Percentiles rank a stretch among this genome's conserved stretches.
Conservation (phyloP, 345 rosid species). For the Kandelia obovata region DNA sequence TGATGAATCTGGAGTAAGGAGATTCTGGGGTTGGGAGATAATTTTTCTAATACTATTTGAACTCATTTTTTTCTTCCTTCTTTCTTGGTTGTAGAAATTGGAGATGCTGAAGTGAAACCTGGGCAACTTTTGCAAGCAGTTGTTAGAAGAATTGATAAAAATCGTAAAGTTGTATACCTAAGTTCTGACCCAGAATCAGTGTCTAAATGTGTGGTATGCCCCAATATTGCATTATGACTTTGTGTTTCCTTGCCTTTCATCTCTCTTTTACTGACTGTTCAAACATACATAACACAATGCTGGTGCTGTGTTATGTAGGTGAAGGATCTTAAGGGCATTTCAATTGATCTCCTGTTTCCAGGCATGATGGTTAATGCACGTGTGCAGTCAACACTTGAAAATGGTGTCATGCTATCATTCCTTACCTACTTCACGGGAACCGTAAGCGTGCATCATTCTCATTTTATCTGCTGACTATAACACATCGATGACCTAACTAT, state of each 20-base stretch:
- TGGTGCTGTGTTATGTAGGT: conserved; percentile 45
- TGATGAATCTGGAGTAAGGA: too few species aligned
- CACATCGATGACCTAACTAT: background rate
- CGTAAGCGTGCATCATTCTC: conserved; percentile 46
- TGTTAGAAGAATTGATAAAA: conserved; percentile 66
- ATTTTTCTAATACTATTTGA: too few species aligned
- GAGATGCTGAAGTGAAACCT: conserved; percentile 38
- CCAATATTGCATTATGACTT: background rate
- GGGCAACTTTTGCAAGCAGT: conserved; percentile 83
- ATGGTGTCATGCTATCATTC: conserved; percentile 83
- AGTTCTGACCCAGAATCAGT: conserved; percentile 62
- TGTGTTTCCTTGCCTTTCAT: conserved; percentile 4
- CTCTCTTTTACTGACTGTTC: background rate
- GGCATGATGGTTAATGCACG: conserved; percentile 94
- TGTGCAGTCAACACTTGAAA: conserved; percentile 80
- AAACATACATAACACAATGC: conserved; percentile 1
- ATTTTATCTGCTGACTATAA: conserved; percentile 1
- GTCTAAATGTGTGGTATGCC: conserved; percentile 65
- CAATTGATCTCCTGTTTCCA: conserved; percentile 88
- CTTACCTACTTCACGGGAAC: conserved; percentile 93
- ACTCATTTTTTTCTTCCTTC: background rate
- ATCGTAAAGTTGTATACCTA: conserved; percentile 64
- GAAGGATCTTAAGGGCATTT: conserved; percentile 82
- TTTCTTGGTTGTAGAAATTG: conserved; percentile 31
- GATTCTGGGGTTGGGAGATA: too few species aligned